Percentiles rank a stretch among this genome's conserved stretches.
phyloP scores from a whole-genome alignment of 441 rosid genomes.

The Erysimum cheiri region DNA sequence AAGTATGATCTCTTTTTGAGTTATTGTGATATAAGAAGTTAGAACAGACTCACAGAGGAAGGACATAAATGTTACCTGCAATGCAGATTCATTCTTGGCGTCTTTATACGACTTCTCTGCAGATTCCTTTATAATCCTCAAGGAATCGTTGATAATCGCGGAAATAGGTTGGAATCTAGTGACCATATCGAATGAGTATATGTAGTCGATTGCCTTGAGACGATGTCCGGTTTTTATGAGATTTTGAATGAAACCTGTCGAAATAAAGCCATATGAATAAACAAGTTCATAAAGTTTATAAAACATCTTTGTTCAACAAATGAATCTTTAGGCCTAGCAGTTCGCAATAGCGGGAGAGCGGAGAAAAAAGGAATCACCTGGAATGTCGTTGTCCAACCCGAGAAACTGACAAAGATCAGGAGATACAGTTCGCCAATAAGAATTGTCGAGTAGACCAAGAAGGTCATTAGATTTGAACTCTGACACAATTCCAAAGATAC shows the following conservation, averaged over 20 bases:
- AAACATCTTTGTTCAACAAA: not conserved
- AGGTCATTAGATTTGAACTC: conserved; percentile 42
- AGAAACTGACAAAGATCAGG: conserved; percentile 44
- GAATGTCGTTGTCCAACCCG: conserved; percentile 23
- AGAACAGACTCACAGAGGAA: conserved; percentile 6
- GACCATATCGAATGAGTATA: conserved; percentile 38
- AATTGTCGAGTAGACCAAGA: conserved; percentile 27
- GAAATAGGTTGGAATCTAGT: conserved; percentile 37
- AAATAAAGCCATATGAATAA: not conserved
- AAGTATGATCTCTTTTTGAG: not conserved
- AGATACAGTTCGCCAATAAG: conserved; percentile 34
- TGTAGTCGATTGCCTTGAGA: conserved; percentile 38
- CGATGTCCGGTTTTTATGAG: conserved; percentile 34
- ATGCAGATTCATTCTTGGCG: conserved; percentile 31
- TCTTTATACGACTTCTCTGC: conserved; percentile 36
- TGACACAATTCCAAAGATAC: conserved; percentile 36
- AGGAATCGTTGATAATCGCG: conserved; percentile 24
- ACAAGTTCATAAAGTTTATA: not conserved
- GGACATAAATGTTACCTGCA: conserved; percentile 6
- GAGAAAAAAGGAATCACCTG: conserved; percentile 27
- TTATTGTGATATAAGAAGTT: conserved; percentile 26
- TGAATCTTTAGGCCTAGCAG: not conserved
- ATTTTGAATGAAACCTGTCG: conserved; percentile 32
- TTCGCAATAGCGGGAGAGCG: not conserved
- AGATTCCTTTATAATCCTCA: conserved; percentile 35